phyloP scores from a whole-genome alignment of 805 yeast genomes.

The Starmerella apicola region DNA sequence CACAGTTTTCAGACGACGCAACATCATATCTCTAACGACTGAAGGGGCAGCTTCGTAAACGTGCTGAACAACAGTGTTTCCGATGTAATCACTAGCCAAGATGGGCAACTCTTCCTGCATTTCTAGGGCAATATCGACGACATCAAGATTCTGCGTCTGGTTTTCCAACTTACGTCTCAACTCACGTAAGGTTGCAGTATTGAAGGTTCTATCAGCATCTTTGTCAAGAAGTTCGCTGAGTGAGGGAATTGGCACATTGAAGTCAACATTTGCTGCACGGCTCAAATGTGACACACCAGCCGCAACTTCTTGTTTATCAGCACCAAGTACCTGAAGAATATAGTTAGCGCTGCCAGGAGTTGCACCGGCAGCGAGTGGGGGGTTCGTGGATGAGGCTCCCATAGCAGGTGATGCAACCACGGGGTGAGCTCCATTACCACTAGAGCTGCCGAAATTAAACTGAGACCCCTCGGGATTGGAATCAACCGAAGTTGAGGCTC shows the following conservation, averaged over 20 bases:
- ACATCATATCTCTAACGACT: constrained; percentile 65
- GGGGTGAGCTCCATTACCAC: too few relatives aligned
- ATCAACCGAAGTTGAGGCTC: too few relatives aligned
- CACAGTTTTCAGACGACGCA: constrained; percentile 62
- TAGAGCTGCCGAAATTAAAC: too few relatives aligned
- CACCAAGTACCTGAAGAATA: constrained; percentile 28
- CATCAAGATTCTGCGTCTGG: constrained; percentile 41
- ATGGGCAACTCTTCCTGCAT: constrained; percentile 86
- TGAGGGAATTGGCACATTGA: constrained; percentile 34
- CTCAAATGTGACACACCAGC: constrained; percentile 23
- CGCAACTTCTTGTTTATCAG: constrained; percentile 22
- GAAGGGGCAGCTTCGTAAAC: constrained; percentile 62
- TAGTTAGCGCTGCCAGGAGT: constrained; percentile 17
- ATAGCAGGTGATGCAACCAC: too few relatives aligned
- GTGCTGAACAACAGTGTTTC: constrained; percentile 91
- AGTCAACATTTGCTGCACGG: constrained; percentile 27
- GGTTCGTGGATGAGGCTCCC: too few relatives aligned
- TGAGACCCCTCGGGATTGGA: too few relatives aligned
- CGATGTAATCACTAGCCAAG: constrained; percentile 81
- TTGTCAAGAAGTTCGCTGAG: constrained; percentile 46
- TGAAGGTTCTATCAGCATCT: constrained; percentile 48
- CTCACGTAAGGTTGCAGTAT: constrained; percentile 79
- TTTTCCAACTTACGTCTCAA: constrained; percentile 55
- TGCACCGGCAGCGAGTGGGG: too few relatives aligned
- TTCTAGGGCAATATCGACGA: constrained; percentile 70